Base-by-base conservation (phyloP, 2,329 filamentous ascomycete genomes). In the Cladophialophora psammophila region DNA sequence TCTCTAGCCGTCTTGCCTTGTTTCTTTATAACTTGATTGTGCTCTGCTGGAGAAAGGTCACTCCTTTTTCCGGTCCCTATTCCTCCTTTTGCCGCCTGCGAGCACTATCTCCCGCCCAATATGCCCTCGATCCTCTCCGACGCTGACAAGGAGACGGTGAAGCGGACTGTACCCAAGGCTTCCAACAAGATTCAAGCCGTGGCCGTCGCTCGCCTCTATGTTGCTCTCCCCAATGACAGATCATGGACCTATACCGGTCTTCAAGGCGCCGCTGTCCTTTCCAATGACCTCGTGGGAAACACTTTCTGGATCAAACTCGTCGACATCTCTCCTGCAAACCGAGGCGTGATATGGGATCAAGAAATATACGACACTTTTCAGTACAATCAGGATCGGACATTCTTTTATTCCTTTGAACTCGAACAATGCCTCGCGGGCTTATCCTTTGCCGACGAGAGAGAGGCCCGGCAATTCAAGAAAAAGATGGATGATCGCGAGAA, bases 221-320 rank as follows among this genome's bases (percentile, higher is more conserved):
- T 98, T 76, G 94, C 94, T 74, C 91, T 96, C 76, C 95, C 95
- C 12, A 88, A 95, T 81, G 87, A 86, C 70, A 87, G 89, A 70
- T 88, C 85, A 93, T 99, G 95, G 95, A 94, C 89, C 34, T 96
- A 94, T 78, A 97, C 94, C 0, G 95, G 94, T 13, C 81, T 98
- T 54, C 95, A 98, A 78, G 95, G 95, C 61, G 95, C 95, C 59
- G 87, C 90, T 40, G 94, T 97, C 61, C 87, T 99, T 71, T 91
- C 93, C 72, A 96, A 98, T 78, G 95, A 99, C 77, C 82, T 96
- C 45, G 93, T 98, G 34, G 95, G 95, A 72, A 91, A 97, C 79
- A 97, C 95, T 0, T 96, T 94, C 80, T 99, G 94, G 93, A 83
- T 99, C 73, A 99, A 99, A 84, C 84, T 99, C 81, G 95, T 99